Evolutionary conservation across 2,329 filamentous ascomycete species (phyloP).

Genomic region (Trichoderma lentiforme): DNA sequence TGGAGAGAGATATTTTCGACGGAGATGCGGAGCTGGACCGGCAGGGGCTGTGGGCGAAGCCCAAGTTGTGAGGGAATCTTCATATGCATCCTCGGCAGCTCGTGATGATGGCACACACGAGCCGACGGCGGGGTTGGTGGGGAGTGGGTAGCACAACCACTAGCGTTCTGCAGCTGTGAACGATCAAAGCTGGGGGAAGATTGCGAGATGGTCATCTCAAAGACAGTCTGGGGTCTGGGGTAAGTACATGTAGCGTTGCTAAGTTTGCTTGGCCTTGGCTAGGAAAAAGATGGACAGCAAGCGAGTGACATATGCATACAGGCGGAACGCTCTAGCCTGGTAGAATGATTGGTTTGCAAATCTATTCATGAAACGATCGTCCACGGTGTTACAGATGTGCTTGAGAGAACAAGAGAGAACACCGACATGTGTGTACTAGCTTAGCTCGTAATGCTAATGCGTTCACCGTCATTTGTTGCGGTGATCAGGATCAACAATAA

Average conservation of each 20-base stretch:
- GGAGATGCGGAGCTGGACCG: constrained; percentile 65
- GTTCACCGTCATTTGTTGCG: background rate
- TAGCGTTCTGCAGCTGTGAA: constrained; percentile 12
- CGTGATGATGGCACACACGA: constrained; percentile 11
- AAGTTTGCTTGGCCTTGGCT: background rate
- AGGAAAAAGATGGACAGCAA: background rate
- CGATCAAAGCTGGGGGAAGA: constrained; percentile 15
- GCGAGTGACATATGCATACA: background rate
- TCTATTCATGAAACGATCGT: background rate
- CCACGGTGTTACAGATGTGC: background rate
- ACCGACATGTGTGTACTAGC: background rate
- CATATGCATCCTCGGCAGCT: constrained; percentile 22
- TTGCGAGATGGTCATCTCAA: background rate
- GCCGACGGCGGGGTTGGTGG: constrained; percentile 13
- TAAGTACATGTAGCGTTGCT: background rate
- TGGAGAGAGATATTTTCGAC: constrained; percentile 85
- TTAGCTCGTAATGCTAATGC: background rate
- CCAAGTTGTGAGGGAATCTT: constrained; percentile 43
- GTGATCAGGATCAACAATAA: background rate
- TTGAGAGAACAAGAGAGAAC: background rate
- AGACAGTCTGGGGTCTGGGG: background rate
- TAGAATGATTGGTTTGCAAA: background rate
- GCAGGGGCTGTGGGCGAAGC: constrained; percentile 48
- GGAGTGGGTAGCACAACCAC: constrained; percentile 3
- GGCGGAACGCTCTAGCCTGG: background rate